Evolutionary conservation across 2,329 filamentous ascomycete species (phyloP), one percentile per base, ranked within the genome.

Genomic region (Diplodia scrobiculata): DNA sequence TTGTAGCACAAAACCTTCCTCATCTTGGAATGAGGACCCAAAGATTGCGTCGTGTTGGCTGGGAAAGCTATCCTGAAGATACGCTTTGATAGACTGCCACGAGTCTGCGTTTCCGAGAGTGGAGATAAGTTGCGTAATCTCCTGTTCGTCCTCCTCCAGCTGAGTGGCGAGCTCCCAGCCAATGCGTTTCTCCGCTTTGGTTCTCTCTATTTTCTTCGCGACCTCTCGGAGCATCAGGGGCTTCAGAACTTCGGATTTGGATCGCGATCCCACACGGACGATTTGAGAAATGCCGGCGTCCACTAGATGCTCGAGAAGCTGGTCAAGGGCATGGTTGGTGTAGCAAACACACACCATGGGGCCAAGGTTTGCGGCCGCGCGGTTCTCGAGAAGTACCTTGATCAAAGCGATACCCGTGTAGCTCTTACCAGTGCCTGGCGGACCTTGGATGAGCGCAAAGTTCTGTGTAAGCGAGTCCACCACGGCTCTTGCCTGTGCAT

Each of bases 371-470:
- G 70, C 75, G 19, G 68, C 71, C 0, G 68, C 51, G 34, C 74
- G 77, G 65, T 76, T 74, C 78, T 82, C 11, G 78, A 89, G 71
- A 5, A 89, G 72, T 0, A 82, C 79, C 67, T 84, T 83, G 67
- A 89, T 82, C n/a, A 90, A 73, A 51, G 83, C 80, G 1, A 86
- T 80, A 2, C 87, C 88, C 0, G 83, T 80, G 68, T 83, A 90
- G 3, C 81, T 84, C 72, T 91, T 91, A 0, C 89, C 89, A 0
- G 89, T 91, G 0, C 89, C 89, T 0, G 89, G 89, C 0, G 89
- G 89, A 0, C 89, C 89, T 76, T 91, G 88, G 11, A 90, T 88
- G 4, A 90, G 77, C 1, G 86, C 83, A 9, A 89, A 73, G 38
- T 81, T 80, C 0, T 81, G 79, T 0, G 77, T 80, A 0, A 91